These are phyloP conservation scores for Boletus subcaerulescens DNA, from an alignment of 768 basidiomycete genomes.

Conservation along the genomic window DNA sequence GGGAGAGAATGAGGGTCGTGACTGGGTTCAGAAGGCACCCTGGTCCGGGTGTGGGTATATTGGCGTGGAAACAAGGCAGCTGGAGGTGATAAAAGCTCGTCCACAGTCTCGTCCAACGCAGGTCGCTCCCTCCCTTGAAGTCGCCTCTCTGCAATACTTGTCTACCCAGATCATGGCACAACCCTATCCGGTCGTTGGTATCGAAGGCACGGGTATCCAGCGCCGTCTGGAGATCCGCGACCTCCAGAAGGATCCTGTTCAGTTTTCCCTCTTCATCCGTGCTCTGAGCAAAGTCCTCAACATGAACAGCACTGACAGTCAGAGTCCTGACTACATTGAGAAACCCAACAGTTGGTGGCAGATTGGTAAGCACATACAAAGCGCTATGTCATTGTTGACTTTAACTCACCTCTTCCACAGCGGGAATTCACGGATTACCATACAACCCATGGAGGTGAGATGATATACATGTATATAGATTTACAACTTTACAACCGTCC, in stretches of 20 bases:
- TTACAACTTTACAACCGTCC: neutral
- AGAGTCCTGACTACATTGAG: slow-evolving; percentile 5
- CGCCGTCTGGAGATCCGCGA: slow-evolving; percentile 16
- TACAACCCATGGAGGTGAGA: slow-evolving; percentile 11
- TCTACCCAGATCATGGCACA: slow-evolving; percentile 8
- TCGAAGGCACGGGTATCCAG: slow-evolving; percentile 1
- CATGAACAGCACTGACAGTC: neutral
- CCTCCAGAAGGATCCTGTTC: slow-evolving; percentile 7
- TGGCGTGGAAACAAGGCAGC: neutral
- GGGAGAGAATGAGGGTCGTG: neutral
- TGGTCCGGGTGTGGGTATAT: neutral
- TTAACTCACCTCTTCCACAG: neutral
- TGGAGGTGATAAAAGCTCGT: slow-evolving; percentile 1
- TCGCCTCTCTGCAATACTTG: neutral
- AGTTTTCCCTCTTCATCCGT: slow-evolving; percentile 20
- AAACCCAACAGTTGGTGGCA: slow-evolving; percentile 24
- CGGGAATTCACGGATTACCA: slow-evolving; percentile 17
- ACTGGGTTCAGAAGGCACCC: neutral
- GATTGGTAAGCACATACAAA: slow-evolving; percentile 4
- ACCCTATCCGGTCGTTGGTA: slow-evolving; percentile 9
- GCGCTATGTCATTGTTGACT: neutral
- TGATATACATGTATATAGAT: neutral
- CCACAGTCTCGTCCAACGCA: neutral
- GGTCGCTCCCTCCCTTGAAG: neutral
- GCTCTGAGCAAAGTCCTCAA: slow-evolving; percentile 5